These are phyloP conservation scores for Lactarius evosmus DNA, from an alignment of 768 basidiomycete species.

Conservation along the genomic window DNA sequence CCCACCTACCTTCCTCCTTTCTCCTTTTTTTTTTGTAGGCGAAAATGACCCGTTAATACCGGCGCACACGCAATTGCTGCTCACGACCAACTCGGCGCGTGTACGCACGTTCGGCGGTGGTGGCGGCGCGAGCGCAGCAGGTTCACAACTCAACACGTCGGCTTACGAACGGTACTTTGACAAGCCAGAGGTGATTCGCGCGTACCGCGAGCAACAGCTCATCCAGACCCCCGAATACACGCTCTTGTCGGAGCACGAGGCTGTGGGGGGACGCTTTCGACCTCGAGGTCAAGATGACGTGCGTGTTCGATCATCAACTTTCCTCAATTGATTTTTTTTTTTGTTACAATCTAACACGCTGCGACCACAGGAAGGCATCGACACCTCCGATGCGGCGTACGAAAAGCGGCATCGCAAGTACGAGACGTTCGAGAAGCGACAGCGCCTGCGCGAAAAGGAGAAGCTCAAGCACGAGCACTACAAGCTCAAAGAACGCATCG, in stretches of 20 bases:
- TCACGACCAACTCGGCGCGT: slow-evolving; percentile 67
- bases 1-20: not conserved
- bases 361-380: slow-evolving; percentile 46
- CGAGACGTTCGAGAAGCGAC: slow-evolving; percentile 81
- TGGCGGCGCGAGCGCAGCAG: slow-evolving; percentile 36
- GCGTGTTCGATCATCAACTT: slow-evolving; percentile 35
- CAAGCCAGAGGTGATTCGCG: slow-evolving; percentile 68
- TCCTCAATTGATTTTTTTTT: slow-evolving; percentile 8
- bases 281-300: slow-evolving; percentile 70
- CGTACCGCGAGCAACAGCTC: slow-evolving; percentile 61
- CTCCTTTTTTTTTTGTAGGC: slow-evolving; percentile 41
- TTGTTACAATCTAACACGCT: slow-evolving; percentile 19
- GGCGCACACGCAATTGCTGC: slow-evolving; percentile 56
- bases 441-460: slow-evolving; percentile 84
- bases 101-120: slow-evolving; percentile 41
- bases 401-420: slow-evolving; percentile 82
- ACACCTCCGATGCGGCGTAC: slow-evolving; percentile 79
- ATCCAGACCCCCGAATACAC: slow-evolving; percentile 80
- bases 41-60: slow-evolving; percentile 74
- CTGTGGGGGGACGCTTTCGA: slow-evolving; percentile 66
- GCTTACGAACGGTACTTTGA: slow-evolving; percentile 75
- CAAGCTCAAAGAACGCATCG: slow-evolving; percentile 85
- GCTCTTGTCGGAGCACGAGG: slow-evolving; percentile 45
- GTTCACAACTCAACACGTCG: slow-evolving; percentile 49
- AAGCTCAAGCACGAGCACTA: slow-evolving; percentile 90